These are phyloP conservation scores for Leishmania aethiopica DNA, from an alignment of 208 protist genomes.

Conservation along the genomic window DNA sequence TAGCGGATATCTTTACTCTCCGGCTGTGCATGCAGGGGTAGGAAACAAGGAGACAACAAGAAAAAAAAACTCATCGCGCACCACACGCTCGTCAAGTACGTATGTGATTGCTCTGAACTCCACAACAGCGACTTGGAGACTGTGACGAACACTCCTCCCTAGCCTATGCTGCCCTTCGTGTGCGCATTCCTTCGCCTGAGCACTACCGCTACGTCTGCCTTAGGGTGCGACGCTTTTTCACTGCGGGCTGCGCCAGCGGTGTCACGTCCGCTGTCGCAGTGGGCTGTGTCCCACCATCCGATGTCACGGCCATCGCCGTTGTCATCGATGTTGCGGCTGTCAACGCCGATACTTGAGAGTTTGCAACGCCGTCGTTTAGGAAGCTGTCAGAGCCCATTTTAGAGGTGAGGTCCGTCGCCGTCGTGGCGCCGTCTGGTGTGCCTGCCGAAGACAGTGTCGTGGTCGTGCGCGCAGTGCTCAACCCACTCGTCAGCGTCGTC, in stretches of 20 bases:
- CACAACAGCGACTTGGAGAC: background rate
- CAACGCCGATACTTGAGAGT: constrained; percentile 30
- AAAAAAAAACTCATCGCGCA: background rate
- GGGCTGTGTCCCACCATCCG: constrained; percentile 13
- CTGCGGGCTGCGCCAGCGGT: constrained; percentile 42
- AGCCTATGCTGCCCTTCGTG: background rate
- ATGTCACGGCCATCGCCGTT: constrained; percentile 19
- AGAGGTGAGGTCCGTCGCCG: constrained; percentile 8
- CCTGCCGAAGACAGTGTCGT: constrained; percentile 10
- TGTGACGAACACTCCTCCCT: background rate
- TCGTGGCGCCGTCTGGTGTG: background rate
- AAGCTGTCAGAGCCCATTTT: constrained; percentile 14
- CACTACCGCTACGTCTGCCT: constrained; percentile 53
- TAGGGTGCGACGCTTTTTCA: constrained; percentile 85
- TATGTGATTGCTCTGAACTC: background rate
- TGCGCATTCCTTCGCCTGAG: background rate
- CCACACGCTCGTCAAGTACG: background rate
- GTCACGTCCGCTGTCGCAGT: constrained; percentile 18
- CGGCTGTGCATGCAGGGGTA: background rate
- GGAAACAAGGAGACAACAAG: background rate
- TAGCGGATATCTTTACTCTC: background rate
- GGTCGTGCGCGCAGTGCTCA: constrained; percentile 24
- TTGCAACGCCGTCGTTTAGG: constrained; percentile 13
- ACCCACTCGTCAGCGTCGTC: constrained; percentile 2
- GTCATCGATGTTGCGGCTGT: constrained; percentile 27